These are phyloP conservation scores for Cryptococcus floricola DNA, from an alignment of 1,284 basidiomycete species.

Conservation along the genomic window DNA sequence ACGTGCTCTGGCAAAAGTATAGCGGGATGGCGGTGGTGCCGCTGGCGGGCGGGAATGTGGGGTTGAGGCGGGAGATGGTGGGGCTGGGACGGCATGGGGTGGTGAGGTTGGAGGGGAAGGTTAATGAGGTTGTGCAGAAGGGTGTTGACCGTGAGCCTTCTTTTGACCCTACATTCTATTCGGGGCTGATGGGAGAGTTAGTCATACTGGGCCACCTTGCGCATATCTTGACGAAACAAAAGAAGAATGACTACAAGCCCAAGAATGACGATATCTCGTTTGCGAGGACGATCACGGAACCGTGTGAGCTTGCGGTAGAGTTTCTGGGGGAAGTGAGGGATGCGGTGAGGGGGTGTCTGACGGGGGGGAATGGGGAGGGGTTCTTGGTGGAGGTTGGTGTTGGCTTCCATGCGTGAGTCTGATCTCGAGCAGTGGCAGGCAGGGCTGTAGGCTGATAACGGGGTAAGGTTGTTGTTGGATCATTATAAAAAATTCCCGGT, in stretches of 20 bases:
- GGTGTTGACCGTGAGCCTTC: slow-evolving; percentile 73
- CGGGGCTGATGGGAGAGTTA: background rate
- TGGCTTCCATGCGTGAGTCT: slow-evolving; percentile 77
- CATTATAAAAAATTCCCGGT: slow-evolving; percentile 96
- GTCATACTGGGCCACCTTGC: slow-evolving; percentile 65
- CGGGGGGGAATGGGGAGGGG: slow-evolving; percentile 85
- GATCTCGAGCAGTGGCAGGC: background rate
- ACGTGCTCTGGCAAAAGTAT: slow-evolving; percentile 96
- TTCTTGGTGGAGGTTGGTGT: slow-evolving; percentile 93
- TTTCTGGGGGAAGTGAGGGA: slow-evolving; percentile 76
- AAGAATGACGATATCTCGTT: slow-evolving; percentile 93
- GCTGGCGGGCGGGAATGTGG: slow-evolving; percentile 77
- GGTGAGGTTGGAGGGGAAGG: slow-evolving; percentile 78
- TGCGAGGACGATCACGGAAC: slow-evolving; percentile 90
- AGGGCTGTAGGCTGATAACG: background rate
- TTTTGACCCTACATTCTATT: no score
- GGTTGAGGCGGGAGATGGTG: slow-evolving; percentile 86
- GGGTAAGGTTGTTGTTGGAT: slow-evolving; percentile 79
- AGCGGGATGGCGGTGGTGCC: slow-evolving; percentile 86
- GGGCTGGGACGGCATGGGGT: slow-evolving; percentile 89
- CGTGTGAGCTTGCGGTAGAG: slow-evolving; percentile 84
- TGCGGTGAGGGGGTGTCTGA: slow-evolving; percentile 66
- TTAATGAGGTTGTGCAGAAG: slow-evolving; percentile 78
- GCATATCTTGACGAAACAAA: slow-evolving; percentile 75
- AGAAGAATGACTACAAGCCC: slow-evolving; percentile 94